Percentiles rank a stretch among this genome's conserved stretches.
Conservation (phyloP, 2,329 filamentous ascomycete genomes). For the Fusarium globosum region DNA sequence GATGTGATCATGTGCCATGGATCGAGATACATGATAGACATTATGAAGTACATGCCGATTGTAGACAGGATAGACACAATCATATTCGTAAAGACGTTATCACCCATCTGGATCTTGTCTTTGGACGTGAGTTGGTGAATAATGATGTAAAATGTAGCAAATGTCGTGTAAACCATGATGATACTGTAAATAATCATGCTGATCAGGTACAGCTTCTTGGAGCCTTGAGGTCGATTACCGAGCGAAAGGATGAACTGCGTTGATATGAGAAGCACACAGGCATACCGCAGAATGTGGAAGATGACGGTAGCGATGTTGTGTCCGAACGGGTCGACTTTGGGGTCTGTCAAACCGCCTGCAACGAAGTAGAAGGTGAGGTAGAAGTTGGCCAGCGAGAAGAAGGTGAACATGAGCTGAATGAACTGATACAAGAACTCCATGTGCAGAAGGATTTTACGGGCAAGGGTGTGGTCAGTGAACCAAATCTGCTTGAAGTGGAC, state of each 20-base stretch:
- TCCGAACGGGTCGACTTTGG: slow-evolving; percentile 87
- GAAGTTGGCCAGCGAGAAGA: slow-evolving; percentile 98
- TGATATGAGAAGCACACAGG: slow-evolving; percentile 86
- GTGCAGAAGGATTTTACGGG: slow-evolving; percentile 90
- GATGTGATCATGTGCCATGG: slow-evolving; percentile 99
- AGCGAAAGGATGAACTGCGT: slow-evolving; percentile 97
- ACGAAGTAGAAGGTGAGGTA: slow-evolving; percentile 99
- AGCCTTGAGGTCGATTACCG: slow-evolving; percentile 94
- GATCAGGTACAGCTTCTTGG: slow-evolving; percentile 87
- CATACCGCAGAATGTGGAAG: slow-evolving; percentile 87
- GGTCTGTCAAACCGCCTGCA: slow-evolving; percentile 86
- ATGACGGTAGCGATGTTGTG: slow-evolving; percentile 86
- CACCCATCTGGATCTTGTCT: slow-evolving; percentile 70
- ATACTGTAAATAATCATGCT: slow-evolving; percentile 91
- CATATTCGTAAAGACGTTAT: slow-evolving; percentile 94
- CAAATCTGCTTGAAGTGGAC: slow-evolving; percentile 96
- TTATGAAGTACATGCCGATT: slow-evolving; percentile 92
- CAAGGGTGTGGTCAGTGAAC: slow-evolving; percentile 88
- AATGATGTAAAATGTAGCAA: slow-evolving; percentile 89
- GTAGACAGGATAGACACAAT: slow-evolving; percentile 91
- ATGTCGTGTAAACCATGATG: slow-evolving; percentile 96
- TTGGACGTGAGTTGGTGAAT: slow-evolving; percentile 75
- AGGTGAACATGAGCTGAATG: slow-evolving; percentile 92
- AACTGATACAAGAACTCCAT: slow-evolving; percentile 97
- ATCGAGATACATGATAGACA: slow-evolving; percentile 96